Evolutionary conservation across 2,329 filamentous ascomycete species (phyloP).

Genomic region (Rhynchosporium graminicola): DNA sequence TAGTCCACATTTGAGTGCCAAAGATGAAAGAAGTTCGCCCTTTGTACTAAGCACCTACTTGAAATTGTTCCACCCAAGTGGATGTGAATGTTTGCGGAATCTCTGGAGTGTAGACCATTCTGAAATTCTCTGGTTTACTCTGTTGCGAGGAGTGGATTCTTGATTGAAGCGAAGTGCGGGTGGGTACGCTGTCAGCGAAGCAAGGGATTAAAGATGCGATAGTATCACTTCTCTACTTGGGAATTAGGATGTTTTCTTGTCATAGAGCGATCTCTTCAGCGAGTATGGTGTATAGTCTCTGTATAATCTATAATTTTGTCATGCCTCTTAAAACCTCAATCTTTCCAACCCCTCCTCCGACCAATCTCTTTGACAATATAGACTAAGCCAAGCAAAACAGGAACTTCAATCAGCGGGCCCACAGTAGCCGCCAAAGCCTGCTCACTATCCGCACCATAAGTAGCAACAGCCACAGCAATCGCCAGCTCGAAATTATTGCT

Average conservation of each 20-base stretch:
- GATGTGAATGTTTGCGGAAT: not conserved
- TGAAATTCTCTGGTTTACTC: not conserved
- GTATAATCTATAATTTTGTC: not conserved
- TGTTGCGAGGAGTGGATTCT: not conserved
- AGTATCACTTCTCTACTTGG: not conserved
- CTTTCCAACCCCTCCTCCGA: constrained; percentile 44
- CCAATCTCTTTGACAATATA: constrained; percentile 68
- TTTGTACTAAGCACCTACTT: constrained; percentile 4
- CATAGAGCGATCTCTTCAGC: not conserved
- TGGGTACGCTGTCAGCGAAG: not conserved
- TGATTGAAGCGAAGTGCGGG: not conserved
- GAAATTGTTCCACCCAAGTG: not conserved
- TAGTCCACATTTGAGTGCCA: not conserved
- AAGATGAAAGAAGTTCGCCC: constrained; percentile 2
- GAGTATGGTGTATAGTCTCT: not conserved
- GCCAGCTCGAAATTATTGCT: constrained; percentile 95
- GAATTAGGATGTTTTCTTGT: too few relatives aligned
- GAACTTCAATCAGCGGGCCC: constrained; percentile 83
- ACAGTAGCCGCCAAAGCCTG: constrained; percentile 83
- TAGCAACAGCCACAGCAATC: constrained; percentile 83
- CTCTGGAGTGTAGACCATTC: not conserved
- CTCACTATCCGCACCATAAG: constrained; percentile 74
- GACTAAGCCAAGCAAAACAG: constrained; percentile 74
- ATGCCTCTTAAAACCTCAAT: constrained; percentile 23
- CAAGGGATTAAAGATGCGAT: not conserved